phyloP scores from a whole-genome alignment of 495 filamentous ascomycete species.

The Hamigera avellanea region DNA sequence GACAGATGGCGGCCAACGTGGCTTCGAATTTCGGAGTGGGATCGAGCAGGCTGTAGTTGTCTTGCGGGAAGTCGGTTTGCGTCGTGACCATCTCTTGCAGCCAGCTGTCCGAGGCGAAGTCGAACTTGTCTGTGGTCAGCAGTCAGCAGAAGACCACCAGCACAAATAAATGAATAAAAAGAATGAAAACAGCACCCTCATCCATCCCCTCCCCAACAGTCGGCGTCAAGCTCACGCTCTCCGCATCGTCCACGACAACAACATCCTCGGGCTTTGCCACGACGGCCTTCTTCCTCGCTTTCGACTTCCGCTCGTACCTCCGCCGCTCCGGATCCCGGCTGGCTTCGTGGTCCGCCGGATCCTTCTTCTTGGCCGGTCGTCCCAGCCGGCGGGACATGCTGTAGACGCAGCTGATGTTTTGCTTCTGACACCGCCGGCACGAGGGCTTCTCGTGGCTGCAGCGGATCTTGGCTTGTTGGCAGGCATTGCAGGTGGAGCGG shows the following conservation, averaged over 20 bases:
- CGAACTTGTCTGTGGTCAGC: conserved; percentile 12
- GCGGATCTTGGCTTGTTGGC: conserved; percentile 37
- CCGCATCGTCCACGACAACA: too few relatives aligned
- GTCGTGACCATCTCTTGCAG: too few relatives aligned
- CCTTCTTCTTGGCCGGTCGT: conserved; percentile 29
- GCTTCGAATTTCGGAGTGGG: background rate
- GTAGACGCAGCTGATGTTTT: conserved; percentile 32
- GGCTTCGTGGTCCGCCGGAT: background rate
- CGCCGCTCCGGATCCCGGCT: too few relatives aligned
- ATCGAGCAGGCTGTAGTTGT: conserved; percentile 17
- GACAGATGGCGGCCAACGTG: background rate
- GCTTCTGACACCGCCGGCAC: conserved; percentile 32
- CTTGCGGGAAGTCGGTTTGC: too few relatives aligned
- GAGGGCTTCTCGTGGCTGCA: conserved; percentile 36
- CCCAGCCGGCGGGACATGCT: conserved; percentile 34
- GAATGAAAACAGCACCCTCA: too few relatives aligned
- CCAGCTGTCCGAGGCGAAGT: conserved; percentile 19
- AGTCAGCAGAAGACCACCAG: too few relatives aligned
- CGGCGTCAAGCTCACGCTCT: too few relatives aligned
- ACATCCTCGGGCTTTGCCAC: too few relatives aligned
- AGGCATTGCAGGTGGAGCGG: conserved; percentile 37
- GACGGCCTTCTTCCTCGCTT: too few relatives aligned
- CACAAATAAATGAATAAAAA: too few relatives aligned
- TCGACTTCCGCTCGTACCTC: too few relatives aligned
- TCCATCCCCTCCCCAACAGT: too few relatives aligned